A percentile compares a stretch with the other conserved stretches of the same genome.
Conservation (phyloP, 768 basidiomycete species). For the Lactarius hatsudake region DNA sequence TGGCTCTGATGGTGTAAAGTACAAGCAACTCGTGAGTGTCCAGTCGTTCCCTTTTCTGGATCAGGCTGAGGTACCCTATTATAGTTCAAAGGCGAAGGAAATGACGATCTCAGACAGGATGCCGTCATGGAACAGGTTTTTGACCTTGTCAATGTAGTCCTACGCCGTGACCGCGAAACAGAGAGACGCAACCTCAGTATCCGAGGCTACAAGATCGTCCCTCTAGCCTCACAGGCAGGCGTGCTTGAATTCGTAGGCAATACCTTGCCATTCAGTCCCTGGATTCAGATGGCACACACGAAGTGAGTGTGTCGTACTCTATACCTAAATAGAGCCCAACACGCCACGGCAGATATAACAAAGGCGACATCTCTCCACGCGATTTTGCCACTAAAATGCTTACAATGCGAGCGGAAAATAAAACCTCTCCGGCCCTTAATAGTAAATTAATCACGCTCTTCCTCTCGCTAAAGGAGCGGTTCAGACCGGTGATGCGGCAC, state of each 20-base stretch:
- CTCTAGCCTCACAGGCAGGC: constrained; percentile 76
- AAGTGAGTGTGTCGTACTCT: constrained; percentile 41
- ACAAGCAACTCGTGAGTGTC: constrained; percentile 75
- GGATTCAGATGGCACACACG: constrained; percentile 62
- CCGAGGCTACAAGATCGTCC: constrained; percentile 86
- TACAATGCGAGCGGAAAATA: constrained; percentile 35
- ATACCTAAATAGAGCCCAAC: background rate
- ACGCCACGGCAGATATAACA: constrained; percentile 55
- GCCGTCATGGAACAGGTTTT: constrained; percentile 99
- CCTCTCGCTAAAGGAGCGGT: constrained; percentile 36
- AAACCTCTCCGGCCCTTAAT: constrained; percentile 27
- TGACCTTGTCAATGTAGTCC: constrained; percentile 76
- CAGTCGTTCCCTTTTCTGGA: background rate
- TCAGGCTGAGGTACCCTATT: constrained; percentile 2
- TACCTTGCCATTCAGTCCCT: constrained; percentile 59
- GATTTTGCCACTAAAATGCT: constrained; percentile 36
- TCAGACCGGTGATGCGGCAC: constrained; percentile 89
- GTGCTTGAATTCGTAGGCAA: constrained; percentile 88
- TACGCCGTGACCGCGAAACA: constrained; percentile 73
- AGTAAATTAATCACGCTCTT: constrained; percentile 35
- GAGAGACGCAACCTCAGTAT: constrained; percentile 67
- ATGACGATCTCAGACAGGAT: constrained; percentile 93
- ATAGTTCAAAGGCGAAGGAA: constrained; percentile 88
- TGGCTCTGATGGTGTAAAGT: constrained; percentile 61
- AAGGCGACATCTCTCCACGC: constrained; percentile 45